Evolutionary conservation across 129 eudicot species (phyloP).

Genomic region (Escallonia herrerae): DNA sequence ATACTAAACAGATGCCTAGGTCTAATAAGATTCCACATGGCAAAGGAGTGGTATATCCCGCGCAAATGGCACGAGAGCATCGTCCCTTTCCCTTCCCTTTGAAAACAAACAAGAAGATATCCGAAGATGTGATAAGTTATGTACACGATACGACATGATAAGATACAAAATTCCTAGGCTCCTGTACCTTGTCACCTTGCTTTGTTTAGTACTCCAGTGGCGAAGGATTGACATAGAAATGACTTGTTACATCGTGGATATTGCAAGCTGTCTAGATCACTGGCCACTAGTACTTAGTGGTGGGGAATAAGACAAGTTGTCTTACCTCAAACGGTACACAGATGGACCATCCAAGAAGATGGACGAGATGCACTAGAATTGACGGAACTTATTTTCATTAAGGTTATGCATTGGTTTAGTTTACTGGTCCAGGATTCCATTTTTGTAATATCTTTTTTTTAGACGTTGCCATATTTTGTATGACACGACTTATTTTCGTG

Average conservation of each 20-base stretch:
- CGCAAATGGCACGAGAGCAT: neutral
- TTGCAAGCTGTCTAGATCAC: neutral
- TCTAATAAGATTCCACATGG: neutral
- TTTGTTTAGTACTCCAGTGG: neutral
- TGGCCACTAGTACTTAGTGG: neutral
- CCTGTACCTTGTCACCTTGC: neutral
- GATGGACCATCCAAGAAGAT: no score
- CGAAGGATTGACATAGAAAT: neutral
- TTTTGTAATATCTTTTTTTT: no score
- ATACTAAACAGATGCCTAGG: no score
- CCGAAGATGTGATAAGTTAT: conserved; percentile 9
- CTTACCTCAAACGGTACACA: neutral
- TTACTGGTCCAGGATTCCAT: no score
- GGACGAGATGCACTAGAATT: no score
- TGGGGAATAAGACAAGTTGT: neutral
- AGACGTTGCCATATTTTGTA: no score
- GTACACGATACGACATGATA: conserved; percentile 9
- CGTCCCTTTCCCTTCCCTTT: no score
- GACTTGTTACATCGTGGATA: neutral
- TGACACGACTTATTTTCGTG: no score
- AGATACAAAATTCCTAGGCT: neutral
- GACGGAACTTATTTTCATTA: no score
- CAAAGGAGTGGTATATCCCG: neutral
- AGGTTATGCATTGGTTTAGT: no score
- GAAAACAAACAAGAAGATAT: neutral